Conservation (phyloP, 2,329 filamentous ascomycete species). For the Whalleya microplaca region DNA sequence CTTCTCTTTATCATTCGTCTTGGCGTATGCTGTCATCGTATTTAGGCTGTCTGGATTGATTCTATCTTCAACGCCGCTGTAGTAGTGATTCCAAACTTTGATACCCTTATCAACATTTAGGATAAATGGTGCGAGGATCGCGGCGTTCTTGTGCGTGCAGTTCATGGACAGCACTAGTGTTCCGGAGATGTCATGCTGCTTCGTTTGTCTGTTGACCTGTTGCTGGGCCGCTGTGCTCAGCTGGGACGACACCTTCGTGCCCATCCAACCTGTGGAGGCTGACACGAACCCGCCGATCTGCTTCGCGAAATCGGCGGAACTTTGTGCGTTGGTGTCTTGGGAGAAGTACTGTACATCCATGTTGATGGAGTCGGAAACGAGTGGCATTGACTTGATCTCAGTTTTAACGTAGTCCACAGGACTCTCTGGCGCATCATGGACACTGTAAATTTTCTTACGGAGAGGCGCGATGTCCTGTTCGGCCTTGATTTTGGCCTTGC, state of each 20-base stretch:
- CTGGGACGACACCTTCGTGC: slow-evolving; percentile 6
- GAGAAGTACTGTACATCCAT: slow-evolving; percentile 26
- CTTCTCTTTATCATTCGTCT: background rate
- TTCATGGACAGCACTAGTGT: slow-evolving; percentile 20
- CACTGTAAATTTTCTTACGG: slow-evolving; percentile 6
- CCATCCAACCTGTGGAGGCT: slow-evolving; percentile 6
- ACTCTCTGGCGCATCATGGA: slow-evolving; percentile 9
- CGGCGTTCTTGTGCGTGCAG: slow-evolving; percentile 23
- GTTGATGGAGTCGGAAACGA: slow-evolving; percentile 21
- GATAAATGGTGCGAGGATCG: slow-evolving; percentile 17
- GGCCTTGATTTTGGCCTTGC: no score
- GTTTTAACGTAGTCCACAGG: slow-evolving; percentile 19
- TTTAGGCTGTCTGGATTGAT: no score
- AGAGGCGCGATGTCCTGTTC: slow-evolving; percentile 8
- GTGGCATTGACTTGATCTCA: slow-evolving; percentile 21
- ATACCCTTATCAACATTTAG: slow-evolving; percentile 20
- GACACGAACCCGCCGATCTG: slow-evolving; percentile 6
- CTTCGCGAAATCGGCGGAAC: slow-evolving; percentile 3
- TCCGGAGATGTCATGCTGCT: slow-evolving; percentile 14
- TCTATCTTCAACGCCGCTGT: slow-evolving; percentile 10
- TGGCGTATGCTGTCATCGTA: no score
- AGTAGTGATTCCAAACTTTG: slow-evolving; percentile 16
- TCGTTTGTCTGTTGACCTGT: slow-evolving; percentile 11
- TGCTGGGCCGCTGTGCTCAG: slow-evolving; percentile 7
- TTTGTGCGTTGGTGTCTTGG: slow-evolving; percentile 12